Evolutionary conservation across 768 basidiomycete genomes (phyloP).

Genomic region (Daedaleopsis sinensis): DNA sequence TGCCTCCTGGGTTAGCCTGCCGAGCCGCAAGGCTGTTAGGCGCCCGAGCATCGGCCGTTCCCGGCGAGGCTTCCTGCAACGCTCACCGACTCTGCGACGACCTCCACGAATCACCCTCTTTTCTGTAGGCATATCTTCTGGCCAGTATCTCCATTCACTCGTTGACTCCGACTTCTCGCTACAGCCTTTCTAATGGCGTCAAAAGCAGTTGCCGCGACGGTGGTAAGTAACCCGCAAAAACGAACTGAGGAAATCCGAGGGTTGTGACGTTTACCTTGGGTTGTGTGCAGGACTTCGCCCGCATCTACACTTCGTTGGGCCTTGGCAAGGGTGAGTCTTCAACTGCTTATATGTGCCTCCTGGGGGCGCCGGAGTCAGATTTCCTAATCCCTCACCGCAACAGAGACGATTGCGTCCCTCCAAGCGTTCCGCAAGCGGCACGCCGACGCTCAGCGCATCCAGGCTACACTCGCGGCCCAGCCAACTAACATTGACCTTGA

Average conservation of each 20-base stretch:
- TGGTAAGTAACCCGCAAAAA: conserved; percentile 35
- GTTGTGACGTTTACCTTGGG: conserved; percentile 11
- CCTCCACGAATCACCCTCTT: conserved; percentile 21
- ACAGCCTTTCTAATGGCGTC: conserved; percentile 55
- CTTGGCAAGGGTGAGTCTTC: conserved; percentile 78
- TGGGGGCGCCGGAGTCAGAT: background rate
- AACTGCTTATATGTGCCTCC: background rate
- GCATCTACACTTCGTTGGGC: conserved; percentile 79
- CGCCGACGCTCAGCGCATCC: conserved; percentile 80
- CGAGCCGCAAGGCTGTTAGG: background rate
- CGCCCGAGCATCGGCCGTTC: conserved; percentile 22
- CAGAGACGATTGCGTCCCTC: conserved; percentile 89
- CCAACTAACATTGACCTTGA: conserved; percentile 87
- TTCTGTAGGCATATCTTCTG: conserved; percentile 16
- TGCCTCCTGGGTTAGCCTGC: background rate
- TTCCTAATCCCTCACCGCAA: conserved; percentile 2
- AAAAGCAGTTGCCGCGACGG: conserved; percentile 70
- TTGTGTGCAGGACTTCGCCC: conserved; percentile 71
- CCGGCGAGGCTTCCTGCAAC: conserved; percentile 22
- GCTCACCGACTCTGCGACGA: conserved; percentile 15
- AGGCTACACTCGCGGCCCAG: conserved; percentile 62
- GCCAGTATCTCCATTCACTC: background rate
- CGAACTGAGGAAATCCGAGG: conserved; percentile 1
- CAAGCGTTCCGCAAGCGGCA: conserved; percentile 97
- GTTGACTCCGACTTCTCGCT: background rate